Percentiles rank a stretch among this genome's conserved stretches.
phyloP scores from a whole-genome alignment of 257 asterid genomes.

The Fraxinus pennsylvanica region DNA sequence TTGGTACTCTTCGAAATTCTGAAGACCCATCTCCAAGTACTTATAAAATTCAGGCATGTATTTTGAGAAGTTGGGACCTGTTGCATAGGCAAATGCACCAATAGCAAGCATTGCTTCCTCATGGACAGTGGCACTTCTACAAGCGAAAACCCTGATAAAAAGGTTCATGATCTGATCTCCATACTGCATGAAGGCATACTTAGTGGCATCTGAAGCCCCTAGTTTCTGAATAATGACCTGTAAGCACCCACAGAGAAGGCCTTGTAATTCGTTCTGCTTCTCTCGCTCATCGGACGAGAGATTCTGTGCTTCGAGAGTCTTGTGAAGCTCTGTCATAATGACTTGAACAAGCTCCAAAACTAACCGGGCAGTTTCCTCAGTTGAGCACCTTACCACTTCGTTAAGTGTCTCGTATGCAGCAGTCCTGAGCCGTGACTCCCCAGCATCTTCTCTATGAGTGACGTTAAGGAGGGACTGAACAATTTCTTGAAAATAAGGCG shows the following conservation, averaged over 20 bases:
- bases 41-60: constrained; percentile 84
- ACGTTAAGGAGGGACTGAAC: constrained; percentile 67
- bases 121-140: constrained; percentile 85
- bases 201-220: constrained; percentile 63
- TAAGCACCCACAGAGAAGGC: constrained; percentile 81
- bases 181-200: constrained; percentile 65
- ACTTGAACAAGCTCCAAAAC: constrained; percentile 78
- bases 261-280: constrained; percentile 78
- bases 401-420: constrained; percentile 87
- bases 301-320: constrained; percentile 68
- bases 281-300: constrained; percentile 77
- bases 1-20: constrained; percentile 90
- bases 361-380: constrained; percentile 70
- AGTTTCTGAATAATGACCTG: constrained; percentile 81
- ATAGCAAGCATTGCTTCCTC: constrained; percentile 95
- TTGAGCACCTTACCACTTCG: constrained; percentile 82
- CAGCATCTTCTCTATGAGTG: constrained; percentile 80
- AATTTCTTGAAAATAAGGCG: constrained; percentile 79
- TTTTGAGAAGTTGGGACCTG: constrained; percentile 67
- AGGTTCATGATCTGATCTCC: constrained; percentile 84
- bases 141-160: constrained; percentile 70
- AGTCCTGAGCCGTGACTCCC: constrained; percentile 75
- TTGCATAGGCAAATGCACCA: constrained; percentile 82
- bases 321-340: constrained; percentile 78
- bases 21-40: constrained; percentile 89